Base-by-base conservation (phyloP, 2,329 filamentous ascomycete species). In the Colletotrichum navitas region DNA sequence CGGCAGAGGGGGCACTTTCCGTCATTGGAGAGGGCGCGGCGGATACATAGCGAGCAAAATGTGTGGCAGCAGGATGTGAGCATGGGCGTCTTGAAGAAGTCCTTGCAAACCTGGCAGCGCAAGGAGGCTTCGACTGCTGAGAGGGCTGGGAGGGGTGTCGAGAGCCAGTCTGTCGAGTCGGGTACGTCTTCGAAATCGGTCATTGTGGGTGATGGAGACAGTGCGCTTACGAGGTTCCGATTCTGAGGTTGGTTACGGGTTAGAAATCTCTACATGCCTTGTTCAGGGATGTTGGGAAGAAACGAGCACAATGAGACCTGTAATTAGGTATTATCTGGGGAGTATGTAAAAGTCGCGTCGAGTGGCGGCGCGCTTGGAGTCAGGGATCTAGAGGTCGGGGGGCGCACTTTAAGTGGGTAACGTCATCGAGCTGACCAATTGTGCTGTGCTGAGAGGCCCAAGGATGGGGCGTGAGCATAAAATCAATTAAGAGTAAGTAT, bases 51-150 rank as follows among this genome's bases (percentile, higher is more conserved):
- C 8, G 95, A 98, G 85, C 96, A 99, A 79, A 99, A 99, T 0
- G 96, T 98, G 80, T 99, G 96, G 65, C 90, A 93, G 83, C 96
- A 99, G 1, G 93, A 93, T 0, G 96, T 99, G 74, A 98, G 92
- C 89, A 99, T 96, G 0, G 96, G 96, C 62, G 94, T 97, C 73
- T 90, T 90, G 84, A 93, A 98, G 82, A 98, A 97, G 81, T 99
- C 97, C 80, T 98, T 98, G 89, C 96, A 99, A 72, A 99, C 93
- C 81, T 98, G 94, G 82, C 96, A 99, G 76, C 96, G 93, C 26
- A 99, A 86, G 3, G 94, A 91, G 72, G 92, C 91, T 78, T 99
- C 96, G 74, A 99, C 89, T 18, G 88, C 84, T 59, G 90, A 86
- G 66, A 97, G 88, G 18, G 84, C 84, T 21, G 89, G 83, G 1